Percentiles rank a stretch among this genome's conserved stretches.
These are phyloP conservation scores for Talinum fruticosum DNA, from an alignment of 148 eudicot genomes.

Conservation along the genomic window DNA sequence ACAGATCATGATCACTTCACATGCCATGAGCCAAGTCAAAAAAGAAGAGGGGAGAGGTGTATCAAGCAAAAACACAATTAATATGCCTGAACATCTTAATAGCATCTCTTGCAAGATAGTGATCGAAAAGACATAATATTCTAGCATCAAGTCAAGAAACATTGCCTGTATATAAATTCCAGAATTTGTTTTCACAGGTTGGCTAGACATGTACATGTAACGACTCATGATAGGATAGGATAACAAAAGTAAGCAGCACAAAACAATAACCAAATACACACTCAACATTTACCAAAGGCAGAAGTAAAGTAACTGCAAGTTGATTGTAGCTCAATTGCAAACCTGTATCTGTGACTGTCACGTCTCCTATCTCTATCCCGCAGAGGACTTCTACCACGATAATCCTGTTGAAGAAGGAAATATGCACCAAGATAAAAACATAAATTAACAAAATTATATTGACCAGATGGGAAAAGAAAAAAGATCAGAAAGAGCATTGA, in stretches of 20 bases:
- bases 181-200: too few relatives aligned
- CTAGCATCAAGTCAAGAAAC: background rate
- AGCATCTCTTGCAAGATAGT: background rate
- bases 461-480: background rate
- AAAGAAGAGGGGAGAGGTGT: background rate
- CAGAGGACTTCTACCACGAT: slow-evolving; percentile 77
- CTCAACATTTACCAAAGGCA: background rate
- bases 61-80: background rate
- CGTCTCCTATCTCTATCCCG: slow-evolving; percentile 87
- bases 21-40: background rate
- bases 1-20: background rate
- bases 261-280: background rate
- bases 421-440: slow-evolving; percentile 1
- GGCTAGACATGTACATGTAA: too few relatives aligned
- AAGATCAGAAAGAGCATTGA: background rate
- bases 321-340: slow-evolving; percentile 1
- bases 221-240: background rate
- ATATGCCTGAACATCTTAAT: background rate
- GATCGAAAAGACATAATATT: background rate
- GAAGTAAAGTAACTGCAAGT: background rate
- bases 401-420: slow-evolving; percentile 44
- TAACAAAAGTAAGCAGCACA: background rate
- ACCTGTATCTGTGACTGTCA: slow-evolving; percentile 95
- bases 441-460: background rate
- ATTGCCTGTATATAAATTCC: background rate